Percentiles rank a stretch among this genome's conserved stretches.
Conservation (phyloP, 2,329 filamentous ascomycete species). For the Ampelomyces quisqualis region DNA sequence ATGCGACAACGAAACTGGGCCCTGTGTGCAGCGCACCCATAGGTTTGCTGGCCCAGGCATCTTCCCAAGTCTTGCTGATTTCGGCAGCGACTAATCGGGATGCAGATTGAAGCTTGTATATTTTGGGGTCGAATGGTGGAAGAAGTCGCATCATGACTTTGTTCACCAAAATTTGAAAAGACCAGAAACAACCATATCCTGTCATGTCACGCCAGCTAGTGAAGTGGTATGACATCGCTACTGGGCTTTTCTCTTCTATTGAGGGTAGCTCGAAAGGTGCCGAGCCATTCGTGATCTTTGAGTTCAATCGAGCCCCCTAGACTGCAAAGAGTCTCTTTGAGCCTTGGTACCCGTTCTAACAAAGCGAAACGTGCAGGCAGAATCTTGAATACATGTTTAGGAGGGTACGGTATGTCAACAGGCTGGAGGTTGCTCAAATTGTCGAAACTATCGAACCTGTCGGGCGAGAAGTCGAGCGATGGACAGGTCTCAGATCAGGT, state of each 20-base stretch:
- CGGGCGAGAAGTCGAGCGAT: constrained; percentile 23
- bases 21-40: constrained; percentile 37
- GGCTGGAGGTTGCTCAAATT: constrained; percentile 14
- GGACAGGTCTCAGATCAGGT: constrained; percentile 17
- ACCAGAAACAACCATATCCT: constrained; percentile 37
- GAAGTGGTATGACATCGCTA: constrained; percentile 33
- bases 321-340: constrained; percentile 25
- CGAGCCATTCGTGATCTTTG: constrained; percentile 24
- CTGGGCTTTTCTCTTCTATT: constrained; percentile 19
- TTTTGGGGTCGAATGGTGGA: constrained; percentile 21
- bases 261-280: constrained; percentile 23
- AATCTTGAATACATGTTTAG: constrained; percentile 4
- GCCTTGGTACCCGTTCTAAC: constrained; percentile 24
- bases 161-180: constrained; percentile 34
- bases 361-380: constrained; percentile 16
- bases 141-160: constrained; percentile 33
- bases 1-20: constrained; percentile 37
- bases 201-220: constrained; percentile 33
- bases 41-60: constrained; percentile 35
- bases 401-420: constrained; percentile 6
- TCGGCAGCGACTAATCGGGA: constrained; percentile 29
- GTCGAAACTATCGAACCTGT: constrained; percentile 19
- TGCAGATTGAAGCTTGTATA: constrained; percentile 28
- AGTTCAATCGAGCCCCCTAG: constrained; percentile 23
- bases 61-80: constrained; percentile 41